phyloP scores from a whole-genome alignment of 1,284 basidiomycete genomes.

The Moesziomyces sp. region DNA sequence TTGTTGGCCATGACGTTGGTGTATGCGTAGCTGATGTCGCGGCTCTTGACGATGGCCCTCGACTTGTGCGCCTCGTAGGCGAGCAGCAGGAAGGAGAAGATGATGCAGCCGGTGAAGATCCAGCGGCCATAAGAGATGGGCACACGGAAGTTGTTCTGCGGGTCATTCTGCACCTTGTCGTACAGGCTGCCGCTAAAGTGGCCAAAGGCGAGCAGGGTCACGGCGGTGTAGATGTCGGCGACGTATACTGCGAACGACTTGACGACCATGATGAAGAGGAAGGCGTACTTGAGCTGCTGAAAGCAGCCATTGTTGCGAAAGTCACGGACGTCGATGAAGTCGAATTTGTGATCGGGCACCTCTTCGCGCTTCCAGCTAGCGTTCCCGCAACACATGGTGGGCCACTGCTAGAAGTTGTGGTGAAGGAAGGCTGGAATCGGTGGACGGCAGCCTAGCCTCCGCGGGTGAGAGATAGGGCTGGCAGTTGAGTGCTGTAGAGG shows the following conservation, averaged over 20 bases:
- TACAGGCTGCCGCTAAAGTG: slow-evolving; percentile 86
- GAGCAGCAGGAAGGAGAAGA: slow-evolving; percentile 92
- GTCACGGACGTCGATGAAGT: slow-evolving; percentile 93
- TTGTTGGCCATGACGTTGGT: slow-evolving; percentile 93
- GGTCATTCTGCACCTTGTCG: slow-evolving; percentile 75
- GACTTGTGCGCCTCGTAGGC: slow-evolving; percentile 92
- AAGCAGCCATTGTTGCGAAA: slow-evolving; percentile 87
- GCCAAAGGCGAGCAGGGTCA: slow-evolving; percentile 92
- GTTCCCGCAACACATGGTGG: slow-evolving; percentile 56
- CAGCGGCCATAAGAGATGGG: slow-evolving; percentile 90
- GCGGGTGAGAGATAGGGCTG: neutral
- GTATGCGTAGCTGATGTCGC: slow-evolving; percentile 81
- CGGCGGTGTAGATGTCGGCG: slow-evolving; percentile 96
- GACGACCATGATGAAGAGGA: slow-evolving; percentile 89
- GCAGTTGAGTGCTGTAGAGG: slow-evolving; percentile 1
- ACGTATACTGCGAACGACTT: slow-evolving; percentile 95
- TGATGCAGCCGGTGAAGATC: slow-evolving; percentile 97
- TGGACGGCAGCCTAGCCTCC: no score
- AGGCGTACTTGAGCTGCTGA: slow-evolving; percentile 89
- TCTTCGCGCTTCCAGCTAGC: slow-evolving; percentile 89
- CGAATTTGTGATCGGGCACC: slow-evolving; percentile 99
- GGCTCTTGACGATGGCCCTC: slow-evolving; percentile 88
- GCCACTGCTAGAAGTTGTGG: neutral
- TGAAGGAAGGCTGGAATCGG: no score
- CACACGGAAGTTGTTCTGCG: slow-evolving; percentile 80